These are phyloP conservation scores for Phaeoacremonium minimum DNA, from an alignment of 2,329 filamentous ascomycete genomes.

Conservation along the genomic window DNA sequence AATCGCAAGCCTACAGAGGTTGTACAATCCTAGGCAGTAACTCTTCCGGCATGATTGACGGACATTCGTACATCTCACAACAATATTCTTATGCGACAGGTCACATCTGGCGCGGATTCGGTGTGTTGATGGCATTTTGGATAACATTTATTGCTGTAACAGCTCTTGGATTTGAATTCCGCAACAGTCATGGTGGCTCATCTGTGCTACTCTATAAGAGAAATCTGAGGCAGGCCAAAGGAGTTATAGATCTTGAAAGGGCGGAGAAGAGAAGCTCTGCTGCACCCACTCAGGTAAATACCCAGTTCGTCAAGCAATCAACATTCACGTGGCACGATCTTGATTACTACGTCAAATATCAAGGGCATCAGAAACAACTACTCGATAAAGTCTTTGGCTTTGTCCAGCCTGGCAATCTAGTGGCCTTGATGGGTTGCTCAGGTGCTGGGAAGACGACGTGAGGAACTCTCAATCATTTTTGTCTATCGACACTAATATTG, in stretches of 20 bases:
- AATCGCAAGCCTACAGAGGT: slow-evolving; percentile 15
- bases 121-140: background rate
- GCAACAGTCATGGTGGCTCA: background rate
- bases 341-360: background rate
- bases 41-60: background rate
- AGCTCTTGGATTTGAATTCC: background rate
- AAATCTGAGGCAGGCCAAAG: background rate
- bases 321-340: background rate
- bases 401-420: slow-evolving; percentile 76
- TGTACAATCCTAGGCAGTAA: background rate
- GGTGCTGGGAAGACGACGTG: slow-evolving; percentile 79
- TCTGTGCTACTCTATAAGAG: background rate
- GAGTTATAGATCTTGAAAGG: background rate
- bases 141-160: background rate
- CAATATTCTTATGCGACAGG: background rate
- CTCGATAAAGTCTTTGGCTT: slow-evolving; percentile 79
- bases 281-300: background rate
- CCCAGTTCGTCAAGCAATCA: background rate
- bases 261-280: background rate
- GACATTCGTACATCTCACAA: background rate
- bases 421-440: slow-evolving; percentile 75
- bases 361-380: slow-evolving; percentile 36
- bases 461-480: background rate
- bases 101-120: background rate
- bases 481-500: background rate